Evolutionary conservation across 192 early-diverging fungal genomes (phyloP).

Genomic region (Thamnidium elegans): DNA sequence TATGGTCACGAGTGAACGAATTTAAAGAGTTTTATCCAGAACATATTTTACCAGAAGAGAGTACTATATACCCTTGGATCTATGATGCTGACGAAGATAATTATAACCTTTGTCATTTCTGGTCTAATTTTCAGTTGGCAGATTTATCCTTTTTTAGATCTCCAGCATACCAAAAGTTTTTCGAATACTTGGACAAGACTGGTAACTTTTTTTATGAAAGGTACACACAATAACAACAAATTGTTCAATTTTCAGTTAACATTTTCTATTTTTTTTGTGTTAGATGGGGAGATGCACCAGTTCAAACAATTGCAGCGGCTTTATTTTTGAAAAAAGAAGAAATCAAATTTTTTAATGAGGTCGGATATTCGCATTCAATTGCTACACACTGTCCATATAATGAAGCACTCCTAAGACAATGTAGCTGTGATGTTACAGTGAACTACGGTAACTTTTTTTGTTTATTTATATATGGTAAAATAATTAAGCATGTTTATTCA

Average conservation of each 20-base stretch:
- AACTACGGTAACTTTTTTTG: slow-evolving; percentile 13
- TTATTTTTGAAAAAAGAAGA: slow-evolving; percentile 61
- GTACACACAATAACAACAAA: slow-evolving; percentile 25
- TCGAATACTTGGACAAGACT: slow-evolving; percentile 67
- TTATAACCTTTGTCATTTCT: slow-evolving; percentile 70
- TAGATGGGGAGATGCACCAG: slow-evolving; percentile 69
- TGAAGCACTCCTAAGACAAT: slow-evolving; percentile 36
- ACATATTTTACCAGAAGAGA: slow-evolving; percentile 30
- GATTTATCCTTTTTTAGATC: slow-evolving; percentile 68
- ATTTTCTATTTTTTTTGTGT: slow-evolving; percentile 19
- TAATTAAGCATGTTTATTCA: not conserved
- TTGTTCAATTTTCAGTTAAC: not conserved
- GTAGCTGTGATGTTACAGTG: slow-evolving; percentile 34
- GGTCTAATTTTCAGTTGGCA: slow-evolving; percentile 88
- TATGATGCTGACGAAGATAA: slow-evolving; percentile 45
- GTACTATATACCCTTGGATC: slow-evolving; percentile 46
- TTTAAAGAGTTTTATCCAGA: slow-evolving; percentile 47
- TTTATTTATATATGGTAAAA: no score
- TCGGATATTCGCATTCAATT: slow-evolving; percentile 61
- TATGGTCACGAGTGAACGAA: slow-evolving; percentile 60
- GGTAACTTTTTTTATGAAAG: slow-evolving; percentile 90
- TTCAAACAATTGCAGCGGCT: slow-evolving; percentile 66
- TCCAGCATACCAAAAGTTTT: slow-evolving; percentile 61
- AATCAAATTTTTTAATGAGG: slow-evolving; percentile 74
- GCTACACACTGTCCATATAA: slow-evolving; percentile 71